Evolutionary conservation across 2,329 filamentous ascomycete species (phyloP), one percentile per base, ranked within the genome.

Genomic region (Diaporthe citriasiana): DNA sequence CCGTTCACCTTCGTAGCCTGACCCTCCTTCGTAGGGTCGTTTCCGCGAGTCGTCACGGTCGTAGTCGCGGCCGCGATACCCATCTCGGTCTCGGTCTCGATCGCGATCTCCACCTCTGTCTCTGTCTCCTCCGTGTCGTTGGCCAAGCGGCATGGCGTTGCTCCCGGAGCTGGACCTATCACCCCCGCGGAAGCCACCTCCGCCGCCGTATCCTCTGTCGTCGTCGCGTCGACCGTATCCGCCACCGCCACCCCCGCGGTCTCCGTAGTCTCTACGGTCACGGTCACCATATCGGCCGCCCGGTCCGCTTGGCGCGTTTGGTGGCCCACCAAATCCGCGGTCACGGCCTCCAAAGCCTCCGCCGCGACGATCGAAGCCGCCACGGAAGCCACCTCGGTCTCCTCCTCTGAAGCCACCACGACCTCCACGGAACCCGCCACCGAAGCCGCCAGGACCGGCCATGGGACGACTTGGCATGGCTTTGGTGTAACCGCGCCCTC

Each of bases 401-500:
- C 82, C 83, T 72, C 84, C 83, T 70, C 83, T 83, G 77, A 87
- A 85, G 56, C 85, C 87, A 51, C 74, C 68, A n/a, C 73, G 70
- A 7, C 74, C 65, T 71, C 87, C 86, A 35, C 87, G 84, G 75
- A 88, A 88, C 74, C 90, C 90, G 73, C 89, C 87, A 42, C 89
- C 90, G 72, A 88, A 85, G 19, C 86, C 87, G 59, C 89, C 89
- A 27, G 89, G 88, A n/a, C 89, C 93, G 76, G 89, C 70, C 87
- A 68, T 68, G 59, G 94, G 94, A 70, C 94, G 91, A 47, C 93
- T 88, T 68, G 93, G 90, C 77, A 91, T 88, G 22, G 92, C 91
- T 84, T 96, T 97, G 73, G 96, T 98, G 84, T 98, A 98, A 77
- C 94, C 94, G 79, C 97, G 92, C 59, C 96, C 96, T 76, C 97